Evolutionary conservation across 2,329 filamentous ascomycete genomes (phyloP), one percentile per base, ranked within the genome.

Genomic region (Talaromyces sp.): DNA sequence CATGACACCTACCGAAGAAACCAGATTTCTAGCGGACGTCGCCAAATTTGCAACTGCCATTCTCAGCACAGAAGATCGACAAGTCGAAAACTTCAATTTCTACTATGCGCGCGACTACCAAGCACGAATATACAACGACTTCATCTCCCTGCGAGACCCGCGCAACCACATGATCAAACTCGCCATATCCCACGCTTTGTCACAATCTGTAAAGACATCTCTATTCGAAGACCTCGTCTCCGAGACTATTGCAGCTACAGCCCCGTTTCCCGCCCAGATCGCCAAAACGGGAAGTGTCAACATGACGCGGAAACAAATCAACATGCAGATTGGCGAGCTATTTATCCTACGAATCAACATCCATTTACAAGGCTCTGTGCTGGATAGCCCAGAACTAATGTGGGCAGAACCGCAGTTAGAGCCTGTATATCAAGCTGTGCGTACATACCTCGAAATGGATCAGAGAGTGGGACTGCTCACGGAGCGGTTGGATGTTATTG

Each of bases 71-170:
- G 93, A 96, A 73, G 92, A 97, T 71, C 89, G 97, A 35, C 94
- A 99, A 80, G 92, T 93, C 56, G 95, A 99, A 78, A 92, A 94
- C 73, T 99, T 99, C 84, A 99, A 99, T 77, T 99, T 98, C 78
- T 99, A 99, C 82, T 98, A 99, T 81, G 98, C 95, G 3, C 87
- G 91, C 72, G 94, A 98, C 75, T 99, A 99, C 76, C 96, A 99
- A 79, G 92, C 95, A 24, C 90, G 95, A 60, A 99, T 99, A 77
- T 99, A 99, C 85, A 99, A 99, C 79, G 95, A 99, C 79, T 99
- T 99, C 73, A 99, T 99, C 78, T 95, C 92, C 2, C 80, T 99
- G 67, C 86, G 93, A 58, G 94, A 98, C 73, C 97, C 96, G 79
- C 89, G 89, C 73, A 97, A 96, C 78, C 96, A 98, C 81, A 98